phyloP scores from a whole-genome alignment of 495 filamentous ascomycete genomes.

The Daldinia bambusicola region DNA sequence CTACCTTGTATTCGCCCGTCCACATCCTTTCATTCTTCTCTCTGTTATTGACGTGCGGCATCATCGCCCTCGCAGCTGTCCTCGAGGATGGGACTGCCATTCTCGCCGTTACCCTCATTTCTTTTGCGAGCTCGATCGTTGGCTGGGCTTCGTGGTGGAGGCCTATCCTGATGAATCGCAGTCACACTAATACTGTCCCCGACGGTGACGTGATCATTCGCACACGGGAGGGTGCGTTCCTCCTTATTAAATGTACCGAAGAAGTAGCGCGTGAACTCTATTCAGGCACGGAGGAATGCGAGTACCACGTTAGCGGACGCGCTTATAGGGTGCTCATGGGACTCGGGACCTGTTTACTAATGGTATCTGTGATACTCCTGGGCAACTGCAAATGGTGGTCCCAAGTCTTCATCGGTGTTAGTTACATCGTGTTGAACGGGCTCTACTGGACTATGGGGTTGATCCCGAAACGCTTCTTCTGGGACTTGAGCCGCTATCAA shows the following conservation, averaged over 20 bases:
- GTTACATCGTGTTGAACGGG: slow-evolving; percentile 69
- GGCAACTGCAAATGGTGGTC: slow-evolving; percentile 69
- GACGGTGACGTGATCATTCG: slow-evolving; percentile 69
- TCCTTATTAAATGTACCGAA: slow-evolving; percentile 70
- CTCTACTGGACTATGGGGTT: slow-evolving; percentile 67
- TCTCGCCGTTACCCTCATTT: slow-evolving; percentile 58
- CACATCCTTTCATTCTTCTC: slow-evolving; percentile 64
- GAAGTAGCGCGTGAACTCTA: slow-evolving; percentile 73
- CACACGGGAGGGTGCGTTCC: slow-evolving; percentile 69
- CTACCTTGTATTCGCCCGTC: slow-evolving; percentile 58
- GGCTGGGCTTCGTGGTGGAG: slow-evolving; percentile 66
- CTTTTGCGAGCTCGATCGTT: slow-evolving; percentile 59
- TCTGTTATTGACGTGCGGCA: slow-evolving; percentile 58
- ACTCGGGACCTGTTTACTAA: slow-evolving; percentile 67
- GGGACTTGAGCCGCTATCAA: slow-evolving; percentile 61
- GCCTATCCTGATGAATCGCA: slow-evolving; percentile 61
- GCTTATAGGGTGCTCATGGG: slow-evolving; percentile 64
- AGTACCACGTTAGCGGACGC: slow-evolving; percentile 57
- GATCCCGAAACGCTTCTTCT: slow-evolving; percentile 57
- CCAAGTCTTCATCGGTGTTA: slow-evolving; percentile 66
- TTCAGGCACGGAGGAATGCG: slow-evolving; percentile 66
- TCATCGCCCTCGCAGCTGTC: slow-evolving; percentile 50
- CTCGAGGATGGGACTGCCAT: slow-evolving; percentile 65
- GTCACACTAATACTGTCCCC: slow-evolving; percentile 60
- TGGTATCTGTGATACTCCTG: slow-evolving; percentile 69